Evolutionary conservation across 441 rosid species (phyloP), one percentile per base, ranked within the genome.

Genomic region (Adansonia grandidieri): DNA sequence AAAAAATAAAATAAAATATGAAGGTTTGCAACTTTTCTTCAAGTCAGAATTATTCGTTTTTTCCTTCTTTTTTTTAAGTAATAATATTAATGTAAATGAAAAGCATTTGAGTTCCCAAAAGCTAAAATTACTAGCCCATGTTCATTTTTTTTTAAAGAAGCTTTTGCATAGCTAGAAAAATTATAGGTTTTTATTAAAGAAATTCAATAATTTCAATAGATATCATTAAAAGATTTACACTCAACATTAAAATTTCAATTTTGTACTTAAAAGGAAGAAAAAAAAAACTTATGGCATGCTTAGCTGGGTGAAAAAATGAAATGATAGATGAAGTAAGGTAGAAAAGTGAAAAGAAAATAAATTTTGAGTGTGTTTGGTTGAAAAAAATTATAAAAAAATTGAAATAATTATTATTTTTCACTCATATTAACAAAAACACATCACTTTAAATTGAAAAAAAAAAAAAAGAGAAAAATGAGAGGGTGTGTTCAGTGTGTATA

Each of bases 211-310:
- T 87, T 89, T 83, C 85, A 79, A 75, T 78, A 67, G 86, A 79
- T 81, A 86, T 81, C 82, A 89, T 87, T 58, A 87, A 87, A 86
- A 84, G 88, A 86, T 85, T 85, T 83, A 85, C 85, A 84, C 66
- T 82, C 73, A 56, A 24, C 80, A 82, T 79, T 81, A 81, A 81
- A 82, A 85, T 78, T 75, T 50, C 37, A 67, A 74, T 82, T 80
- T 37, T 66, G 37, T 37, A 15, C 69, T 15, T 1, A 64, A 67
- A 77, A 74, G 74, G 60, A 72, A 40, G 61, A n/a, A 48, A 14
- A 61, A 74, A 45, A 44, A 44, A 24, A 24, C 28, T 24, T 1
- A 24, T 0, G 28, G 28, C 28, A 24, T 24, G 28, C 28, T 24
- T 24, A 1, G 28, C 28, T 24, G 28, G 28, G 28, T 24, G 28